Percentiles rank a stretch among this genome's conserved stretches.
phyloP scores from a whole-genome alignment of 1,284 basidiomycete species.

The Boletus sp. region DNA sequence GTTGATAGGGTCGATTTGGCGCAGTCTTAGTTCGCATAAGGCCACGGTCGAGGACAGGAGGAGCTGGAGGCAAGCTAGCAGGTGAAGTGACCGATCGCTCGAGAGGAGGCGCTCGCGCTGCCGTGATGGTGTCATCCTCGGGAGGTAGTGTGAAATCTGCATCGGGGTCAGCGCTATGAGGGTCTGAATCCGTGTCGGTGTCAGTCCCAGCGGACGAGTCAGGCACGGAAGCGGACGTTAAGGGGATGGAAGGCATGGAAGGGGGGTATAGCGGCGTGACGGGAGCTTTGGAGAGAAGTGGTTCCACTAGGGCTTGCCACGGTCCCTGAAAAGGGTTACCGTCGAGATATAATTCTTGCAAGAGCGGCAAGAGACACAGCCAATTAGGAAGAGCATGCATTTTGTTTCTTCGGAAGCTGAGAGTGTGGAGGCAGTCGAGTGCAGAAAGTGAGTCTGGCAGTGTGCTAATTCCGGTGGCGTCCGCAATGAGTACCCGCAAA shows the following conservation, averaged over 20 bases:
- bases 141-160: constrained; percentile 28
- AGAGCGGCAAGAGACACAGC: constrained; percentile 78
- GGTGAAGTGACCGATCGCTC: constrained; percentile 50
- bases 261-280: constrained; percentile 61
- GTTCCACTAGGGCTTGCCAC: constrained; percentile 86
- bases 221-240: constrained; percentile 41
- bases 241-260: constrained; percentile 58
- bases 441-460: constrained; percentile 68
- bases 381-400: constrained; percentile 89
- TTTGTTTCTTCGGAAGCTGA: constrained; percentile 86
- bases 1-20: constrained; percentile 59
- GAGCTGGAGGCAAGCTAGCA: constrained; percentile 27
- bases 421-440: constrained; percentile 75
- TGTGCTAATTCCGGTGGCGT: constrained; percentile 76
- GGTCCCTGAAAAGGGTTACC: constrained; percentile 91
- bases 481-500: constrained; percentile 85
- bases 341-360: constrained; percentile 88
- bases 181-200: constrained; percentile 55
- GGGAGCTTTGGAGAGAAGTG: constrained; percentile 62
- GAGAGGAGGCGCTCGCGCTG: constrained; percentile 51
- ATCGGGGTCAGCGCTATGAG: constrained; percentile 37
- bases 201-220: constrained; percentile 41
- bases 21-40: constrained; percentile 66
- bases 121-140: constrained; percentile 70
- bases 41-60: constrained; percentile 36